Evolutionary conservation across 139 green algal genomes (phyloP).

Genomic region (Gonium pectorale): DNA sequence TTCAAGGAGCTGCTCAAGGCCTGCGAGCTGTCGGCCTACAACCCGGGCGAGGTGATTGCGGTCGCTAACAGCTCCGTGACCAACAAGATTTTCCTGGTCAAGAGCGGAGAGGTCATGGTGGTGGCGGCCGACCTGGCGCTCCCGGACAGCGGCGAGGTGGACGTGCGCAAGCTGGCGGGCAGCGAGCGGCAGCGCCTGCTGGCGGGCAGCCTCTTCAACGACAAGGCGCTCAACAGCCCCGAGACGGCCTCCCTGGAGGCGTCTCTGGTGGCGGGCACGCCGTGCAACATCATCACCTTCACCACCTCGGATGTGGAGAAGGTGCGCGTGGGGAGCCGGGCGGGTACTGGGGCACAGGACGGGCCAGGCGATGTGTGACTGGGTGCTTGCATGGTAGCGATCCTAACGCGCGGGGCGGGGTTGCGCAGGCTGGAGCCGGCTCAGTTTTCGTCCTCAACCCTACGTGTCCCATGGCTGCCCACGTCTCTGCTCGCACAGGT

Average conservation of each 20-base stretch:
- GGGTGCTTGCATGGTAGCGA: no score
- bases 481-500: no score
- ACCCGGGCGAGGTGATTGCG: slow-evolving; percentile 59
- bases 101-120: slow-evolving; percentile 61
- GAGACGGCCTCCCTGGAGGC: slow-evolving; percentile 52
- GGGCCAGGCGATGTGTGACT: no score
- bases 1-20: slow-evolving; percentile 49
- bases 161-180: slow-evolving; percentile 41
- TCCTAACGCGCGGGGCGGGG: no score
- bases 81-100: slow-evolving; percentile 64
- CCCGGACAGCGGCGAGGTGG: slow-evolving; percentile 42
- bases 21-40: slow-evolving; percentile 31
- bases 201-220: slow-evolving; percentile 64
- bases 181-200: slow-evolving; percentile 48
- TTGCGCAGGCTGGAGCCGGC: no score
- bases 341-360: no score
- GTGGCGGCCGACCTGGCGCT: slow-evolving; percentile 55
- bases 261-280: slow-evolving; percentile 50
- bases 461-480: no score
- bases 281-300: slow-evolving; percentile 54
- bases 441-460: no score
- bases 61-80: slow-evolving; percentile 41
- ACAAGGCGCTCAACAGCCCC: slow-evolving; percentile 51
- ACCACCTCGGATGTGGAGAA: slow-evolving; percentile 52
- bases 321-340: background rate